Percentiles rank a stretch among this genome's conserved stretches.
Conservation (phyloP, 148 eudicot genomes). For the Mesembryanthemum crystallinum region DNA sequence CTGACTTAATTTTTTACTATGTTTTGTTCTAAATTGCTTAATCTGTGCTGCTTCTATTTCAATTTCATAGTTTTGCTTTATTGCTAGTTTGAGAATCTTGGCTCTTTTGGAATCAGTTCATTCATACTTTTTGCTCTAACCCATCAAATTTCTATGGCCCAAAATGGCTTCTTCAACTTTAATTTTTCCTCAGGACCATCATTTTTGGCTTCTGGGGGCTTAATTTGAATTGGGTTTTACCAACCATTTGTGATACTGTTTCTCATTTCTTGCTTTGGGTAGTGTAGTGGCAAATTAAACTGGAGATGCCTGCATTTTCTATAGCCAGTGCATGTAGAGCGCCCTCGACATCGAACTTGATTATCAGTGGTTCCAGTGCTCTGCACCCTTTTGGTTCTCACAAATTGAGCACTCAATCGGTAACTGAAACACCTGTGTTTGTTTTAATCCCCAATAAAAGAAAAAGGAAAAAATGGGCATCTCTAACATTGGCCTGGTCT, state of each 20-base stretch:
- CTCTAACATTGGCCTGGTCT: neutral
- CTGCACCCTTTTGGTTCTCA: conserved; percentile 17
- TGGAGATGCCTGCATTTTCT: conserved; percentile 37
- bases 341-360: conserved; percentile 23
- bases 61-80: too few relatives aligned
- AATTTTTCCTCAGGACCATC: neutral
- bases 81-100: too few relatives aligned
- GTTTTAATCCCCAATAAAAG: too few relatives aligned
- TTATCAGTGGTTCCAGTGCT: neutral
- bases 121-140: neutral
- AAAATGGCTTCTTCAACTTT: neutral
- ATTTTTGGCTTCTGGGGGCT: neutral
- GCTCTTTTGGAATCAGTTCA: neutral
- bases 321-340: conserved; percentile 28
- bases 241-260: neutral
- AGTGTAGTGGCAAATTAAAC: neutral
- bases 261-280: neutral
- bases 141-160: neutral
- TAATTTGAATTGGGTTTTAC: neutral
- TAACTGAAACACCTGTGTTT: neutral
- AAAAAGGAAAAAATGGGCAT: neutral
- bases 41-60: too few relatives aligned
- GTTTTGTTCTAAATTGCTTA: too few relatives aligned
- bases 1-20: too few relatives aligned
- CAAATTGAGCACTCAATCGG: conserved; percentile 23